These are phyloP conservation scores for Penicillium corylophilum DNA, from an alignment of 2,329 filamentous ascomycete genomes.

Conservation along the genomic window DNA sequence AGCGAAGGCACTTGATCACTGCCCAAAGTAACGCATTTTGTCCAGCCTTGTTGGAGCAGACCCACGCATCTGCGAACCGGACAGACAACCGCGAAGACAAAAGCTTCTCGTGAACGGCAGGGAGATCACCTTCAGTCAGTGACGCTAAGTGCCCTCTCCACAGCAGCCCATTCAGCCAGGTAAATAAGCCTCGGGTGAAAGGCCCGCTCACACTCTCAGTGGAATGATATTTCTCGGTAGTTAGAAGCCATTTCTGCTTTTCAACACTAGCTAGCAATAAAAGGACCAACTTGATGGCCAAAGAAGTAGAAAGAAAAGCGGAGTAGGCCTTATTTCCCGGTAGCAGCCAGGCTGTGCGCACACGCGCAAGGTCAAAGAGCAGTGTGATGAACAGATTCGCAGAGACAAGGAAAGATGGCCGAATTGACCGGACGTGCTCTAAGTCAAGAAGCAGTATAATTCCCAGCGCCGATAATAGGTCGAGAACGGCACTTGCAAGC, in stretches of 20 bases:
- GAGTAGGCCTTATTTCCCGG: neutral
- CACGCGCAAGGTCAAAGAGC: conserved; percentile 43
- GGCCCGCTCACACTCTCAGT: conserved; percentile 49
- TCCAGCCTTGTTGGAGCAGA: neutral
- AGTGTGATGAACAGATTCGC: conserved; percentile 44
- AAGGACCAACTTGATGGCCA: conserved; percentile 8
- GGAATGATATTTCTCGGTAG: conserved; percentile 34
- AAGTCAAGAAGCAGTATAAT: conserved; percentile 18
- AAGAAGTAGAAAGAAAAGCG: neutral
- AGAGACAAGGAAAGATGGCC: conserved; percentile 32
- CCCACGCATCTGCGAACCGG: conserved; percentile 8
- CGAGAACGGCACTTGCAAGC: neutral
- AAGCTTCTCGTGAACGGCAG: conserved; percentile 8
- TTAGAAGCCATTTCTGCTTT: conserved; percentile 34
- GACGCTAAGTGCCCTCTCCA: conserved; percentile 11
- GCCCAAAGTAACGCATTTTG: conserved; percentile 12
- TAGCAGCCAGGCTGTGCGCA: conserved; percentile 37
- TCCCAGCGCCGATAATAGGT: conserved; percentile 13
- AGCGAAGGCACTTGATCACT: conserved; percentile 16
- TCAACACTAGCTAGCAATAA: conserved; percentile 38
- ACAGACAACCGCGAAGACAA: conserved; percentile 1
- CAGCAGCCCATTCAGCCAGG: conserved; percentile 41
- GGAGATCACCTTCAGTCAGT: conserved; percentile 7
- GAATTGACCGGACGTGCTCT: conserved; percentile 28
- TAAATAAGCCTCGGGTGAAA: conserved; percentile 45